Percentiles rank a stretch among this genome's conserved stretches.
Evolutionary conservation across 768 basidiomycete genomes (phyloP).

Genomic region (Chalciporus chontae): DNA sequence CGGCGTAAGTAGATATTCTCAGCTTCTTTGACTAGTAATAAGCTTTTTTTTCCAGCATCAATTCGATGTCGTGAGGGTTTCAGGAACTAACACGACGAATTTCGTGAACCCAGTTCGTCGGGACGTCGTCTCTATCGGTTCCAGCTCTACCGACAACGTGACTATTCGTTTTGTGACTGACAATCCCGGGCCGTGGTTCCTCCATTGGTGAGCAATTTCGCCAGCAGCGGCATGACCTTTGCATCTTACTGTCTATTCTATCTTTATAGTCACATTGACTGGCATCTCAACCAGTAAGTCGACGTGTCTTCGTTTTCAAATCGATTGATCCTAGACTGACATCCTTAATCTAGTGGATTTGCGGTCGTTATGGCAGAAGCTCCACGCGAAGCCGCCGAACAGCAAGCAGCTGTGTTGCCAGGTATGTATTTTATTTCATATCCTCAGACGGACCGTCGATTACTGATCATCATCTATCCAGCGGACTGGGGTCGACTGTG

Average conservation of each 20-base stretch:
- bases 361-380: slow-evolving; percentile 31
- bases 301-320: neutral
- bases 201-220: slow-evolving; percentile 35
- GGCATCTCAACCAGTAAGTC: slow-evolving; percentile 28
- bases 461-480: slow-evolving; percentile 3
- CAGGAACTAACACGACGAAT: slow-evolving; percentile 30
- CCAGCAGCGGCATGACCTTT: neutral
- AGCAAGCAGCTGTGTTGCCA: slow-evolving; percentile 18
- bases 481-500: slow-evolving; percentile 23
- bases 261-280: slow-evolving; percentile 27
- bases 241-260: neutral
- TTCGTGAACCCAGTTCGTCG: slow-evolving; percentile 36
- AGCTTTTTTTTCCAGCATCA: slow-evolving; percentile 24
- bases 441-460: too few species aligned
- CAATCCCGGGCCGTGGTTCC: slow-evolving; percentile 63
- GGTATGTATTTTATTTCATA: slow-evolving; percentile 4
- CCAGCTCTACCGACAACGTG: slow-evolving; percentile 37
- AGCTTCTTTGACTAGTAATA: neutral
- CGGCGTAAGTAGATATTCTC: slow-evolving; percentile 29
- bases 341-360: slow-evolving; percentile 16
- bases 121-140: slow-evolving; percentile 31
- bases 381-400: neutral
- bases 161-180: slow-evolving; percentile 60
- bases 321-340: neutral
- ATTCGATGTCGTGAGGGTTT: slow-evolving; percentile 35